These are phyloP conservation scores for Galerina marginata DNA, from an alignment of 768 basidiomycete genomes.

Conservation along the genomic window DNA sequence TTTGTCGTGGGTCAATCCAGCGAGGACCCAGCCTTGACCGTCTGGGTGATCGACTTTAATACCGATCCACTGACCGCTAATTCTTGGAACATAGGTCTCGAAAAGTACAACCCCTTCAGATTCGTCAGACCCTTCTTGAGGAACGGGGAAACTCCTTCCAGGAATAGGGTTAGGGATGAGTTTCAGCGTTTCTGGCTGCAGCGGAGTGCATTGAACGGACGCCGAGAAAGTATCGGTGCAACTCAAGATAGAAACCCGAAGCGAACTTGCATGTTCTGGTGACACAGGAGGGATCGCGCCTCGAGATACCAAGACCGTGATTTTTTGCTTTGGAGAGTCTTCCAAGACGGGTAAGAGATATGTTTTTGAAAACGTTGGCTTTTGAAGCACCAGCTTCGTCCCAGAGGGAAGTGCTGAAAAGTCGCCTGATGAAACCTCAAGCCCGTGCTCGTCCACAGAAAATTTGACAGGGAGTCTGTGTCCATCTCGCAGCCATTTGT, in stretches of 20 bases:
- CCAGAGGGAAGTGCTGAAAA: conserved; percentile 39
- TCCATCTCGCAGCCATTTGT: conserved; percentile 74
- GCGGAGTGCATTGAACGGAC: conserved; percentile 40
- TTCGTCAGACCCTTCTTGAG: conserved; percentile 73
- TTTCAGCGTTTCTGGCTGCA: conserved; percentile 55
- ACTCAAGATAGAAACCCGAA: conserved; percentile 51
- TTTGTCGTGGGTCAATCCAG: conserved; percentile 48
- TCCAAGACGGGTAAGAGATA: conserved; percentile 57
- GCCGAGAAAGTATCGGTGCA: conserved; percentile 42
- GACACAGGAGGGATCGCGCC: conserved; percentile 58
- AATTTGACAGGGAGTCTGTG: conserved; percentile 45
- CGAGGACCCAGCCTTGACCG: conserved; percentile 66
- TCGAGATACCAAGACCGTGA: conserved; percentile 65
- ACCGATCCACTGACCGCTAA: conserved; percentile 48
- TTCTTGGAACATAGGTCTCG: conserved; percentile 42
- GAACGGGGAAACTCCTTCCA: conserved; percentile 63
- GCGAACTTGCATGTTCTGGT: conserved; percentile 50
- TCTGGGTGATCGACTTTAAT: conserved; percentile 56
- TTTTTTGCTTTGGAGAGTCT: conserved; percentile 30
- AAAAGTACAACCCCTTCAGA: conserved; percentile 75
- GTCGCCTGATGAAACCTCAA: conserved; percentile 24
- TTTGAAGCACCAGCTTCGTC: conserved; percentile 45
- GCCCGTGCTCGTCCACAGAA: conserved; percentile 11
- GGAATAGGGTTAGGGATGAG: conserved; percentile 67
- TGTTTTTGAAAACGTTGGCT: conserved; percentile 46